These are phyloP conservation scores for Venturia effusa DNA, from an alignment of 2,329 filamentous ascomycete genomes.

Conservation along the genomic window DNA sequence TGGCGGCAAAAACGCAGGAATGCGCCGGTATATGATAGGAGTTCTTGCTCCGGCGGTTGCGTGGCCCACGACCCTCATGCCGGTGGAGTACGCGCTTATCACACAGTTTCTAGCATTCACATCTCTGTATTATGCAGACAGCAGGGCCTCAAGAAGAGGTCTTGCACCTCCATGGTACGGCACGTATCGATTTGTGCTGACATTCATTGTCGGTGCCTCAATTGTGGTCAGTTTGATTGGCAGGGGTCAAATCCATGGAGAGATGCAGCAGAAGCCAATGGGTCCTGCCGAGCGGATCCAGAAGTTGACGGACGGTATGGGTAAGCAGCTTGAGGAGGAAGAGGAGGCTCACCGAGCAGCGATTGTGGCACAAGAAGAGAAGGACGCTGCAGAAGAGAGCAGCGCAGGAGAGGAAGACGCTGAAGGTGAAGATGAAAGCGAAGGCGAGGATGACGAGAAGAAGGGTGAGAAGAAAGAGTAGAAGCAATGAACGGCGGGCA, in stretches of 20 bases:
- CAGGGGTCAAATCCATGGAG: constrained; percentile 61
- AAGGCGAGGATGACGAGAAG: background rate
- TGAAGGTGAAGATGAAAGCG: background rate
- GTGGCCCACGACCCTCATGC: constrained; percentile 82
- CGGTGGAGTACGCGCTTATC: constrained; percentile 74
- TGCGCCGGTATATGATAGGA: constrained; percentile 73
- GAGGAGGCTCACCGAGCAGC: constrained; percentile 16
- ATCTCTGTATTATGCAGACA: constrained; percentile 75
- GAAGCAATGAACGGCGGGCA: too few relatives aligned
- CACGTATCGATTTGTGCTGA: constrained; percentile 84
- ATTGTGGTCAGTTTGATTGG: constrained; percentile 75
- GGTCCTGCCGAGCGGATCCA: constrained; percentile 5
- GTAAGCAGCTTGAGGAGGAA: constrained; percentile 19
- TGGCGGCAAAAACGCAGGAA: constrained; percentile 51
- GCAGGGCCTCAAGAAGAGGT: constrained; percentile 58
- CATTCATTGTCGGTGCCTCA: constrained; percentile 73
- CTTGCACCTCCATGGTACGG: constrained; percentile 81
- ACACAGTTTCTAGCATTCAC: constrained; percentile 78
- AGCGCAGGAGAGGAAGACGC: background rate
- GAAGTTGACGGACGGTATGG: constrained; percentile 17
- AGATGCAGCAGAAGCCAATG: constrained; percentile 24
- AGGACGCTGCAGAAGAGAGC: background rate
- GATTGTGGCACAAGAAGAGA: background rate
- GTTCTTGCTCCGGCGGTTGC: constrained; percentile 69
- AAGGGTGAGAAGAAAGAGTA: background rate